Evolutionary conservation across 345 rosid genomes (phyloP).

Genomic region (Limnanthes douglasii): DNA sequence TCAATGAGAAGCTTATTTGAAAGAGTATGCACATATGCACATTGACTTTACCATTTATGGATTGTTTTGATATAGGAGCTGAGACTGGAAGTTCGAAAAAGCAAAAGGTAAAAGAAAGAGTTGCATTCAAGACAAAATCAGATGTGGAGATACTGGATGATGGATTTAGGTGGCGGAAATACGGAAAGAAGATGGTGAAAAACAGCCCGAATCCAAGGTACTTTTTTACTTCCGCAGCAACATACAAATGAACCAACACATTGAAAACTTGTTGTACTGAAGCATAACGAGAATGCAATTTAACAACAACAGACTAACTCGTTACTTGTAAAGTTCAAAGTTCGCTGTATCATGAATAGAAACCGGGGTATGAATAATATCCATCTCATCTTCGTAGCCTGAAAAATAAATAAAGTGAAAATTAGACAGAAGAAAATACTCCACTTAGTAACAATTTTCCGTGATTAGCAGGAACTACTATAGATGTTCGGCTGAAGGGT

Average conservation of each 20-base stretch:
- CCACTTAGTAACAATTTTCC: background rate
- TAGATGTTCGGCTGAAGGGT: slow-evolving; percentile 57
- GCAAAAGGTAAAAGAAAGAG: slow-evolving; percentile 34
- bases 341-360: no score
- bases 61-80: no score
- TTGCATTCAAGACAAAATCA: slow-evolving; percentile 69
- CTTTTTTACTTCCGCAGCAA: background rate
- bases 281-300: no score
- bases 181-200: slow-evolving; percentile 96
- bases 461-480: slow-evolving; percentile 59
- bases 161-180: slow-evolving; percentile 93
- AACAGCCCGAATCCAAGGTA: slow-evolving; percentile 92
- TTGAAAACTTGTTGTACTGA: no score
- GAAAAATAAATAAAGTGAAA: slow-evolving; percentile 1
- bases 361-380: no score
- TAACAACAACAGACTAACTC: no score
- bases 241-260: no score
- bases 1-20: no score
- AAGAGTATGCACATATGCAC: background rate
- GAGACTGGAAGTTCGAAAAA: slow-evolving; percentile 16
- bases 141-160: slow-evolving; percentile 77
- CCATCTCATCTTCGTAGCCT: slow-evolving; percentile 2
- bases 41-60: background rate
- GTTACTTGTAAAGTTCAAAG: no score
- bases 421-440: background rate